A percentile compares a stretch with the other conserved stretches of the same genome.
Conservation (phyloP, 1,284 basidiomycete species). For the Prillingera fragicola region DNA sequence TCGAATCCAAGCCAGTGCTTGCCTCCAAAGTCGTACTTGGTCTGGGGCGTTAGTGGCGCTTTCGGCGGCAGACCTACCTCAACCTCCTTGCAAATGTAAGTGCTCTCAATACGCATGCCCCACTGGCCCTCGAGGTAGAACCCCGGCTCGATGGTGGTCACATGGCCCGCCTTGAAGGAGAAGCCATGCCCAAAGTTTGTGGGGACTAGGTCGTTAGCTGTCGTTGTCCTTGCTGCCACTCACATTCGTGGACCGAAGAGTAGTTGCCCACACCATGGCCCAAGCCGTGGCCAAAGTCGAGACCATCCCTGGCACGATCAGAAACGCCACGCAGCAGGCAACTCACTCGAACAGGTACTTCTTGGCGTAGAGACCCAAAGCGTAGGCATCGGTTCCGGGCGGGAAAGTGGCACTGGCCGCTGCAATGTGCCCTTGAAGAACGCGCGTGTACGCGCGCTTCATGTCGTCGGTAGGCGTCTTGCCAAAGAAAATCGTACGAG, state of each 20-base stretch:
- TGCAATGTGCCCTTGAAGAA: slow-evolving; percentile 94
- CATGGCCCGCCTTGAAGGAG: slow-evolving; percentile 71
- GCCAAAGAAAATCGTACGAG: slow-evolving; percentile 76
- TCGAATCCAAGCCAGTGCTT: slow-evolving; percentile 79
- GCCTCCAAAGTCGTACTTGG: slow-evolving; percentile 57
- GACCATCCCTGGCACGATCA: slow-evolving; percentile 58
- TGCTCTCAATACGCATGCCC: slow-evolving; percentile 86
- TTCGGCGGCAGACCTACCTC: slow-evolving; percentile 52
- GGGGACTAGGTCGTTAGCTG: slow-evolving; percentile 19
- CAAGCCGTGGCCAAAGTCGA: slow-evolving; percentile 59
- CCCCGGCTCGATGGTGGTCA: slow-evolving; percentile 67
- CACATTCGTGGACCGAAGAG: slow-evolving; percentile 42
- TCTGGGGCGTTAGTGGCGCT: slow-evolving; percentile 6
- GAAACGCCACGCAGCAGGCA: too few relatives aligned
- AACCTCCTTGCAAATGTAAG: slow-evolving; percentile 63
- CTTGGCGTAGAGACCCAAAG: slow-evolving; percentile 78
- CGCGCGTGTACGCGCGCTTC: slow-evolving; percentile 85
- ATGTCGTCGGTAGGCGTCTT: slow-evolving; percentile 67
- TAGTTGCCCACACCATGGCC: slow-evolving; percentile 44
- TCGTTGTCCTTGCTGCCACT: too few relatives aligned
- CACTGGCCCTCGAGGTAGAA: slow-evolving; percentile 70
- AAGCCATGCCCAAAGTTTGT: slow-evolving; percentile 43
- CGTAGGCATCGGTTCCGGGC: slow-evolving; percentile 70
- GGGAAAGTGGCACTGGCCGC: slow-evolving; percentile 86
- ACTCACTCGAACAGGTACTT: slow-evolving; percentile 69